These are phyloP conservation scores for Fusarium tanahbumbuense DNA, from an alignment of 2,329 filamentous ascomycete species.

Conservation along the genomic window DNA sequence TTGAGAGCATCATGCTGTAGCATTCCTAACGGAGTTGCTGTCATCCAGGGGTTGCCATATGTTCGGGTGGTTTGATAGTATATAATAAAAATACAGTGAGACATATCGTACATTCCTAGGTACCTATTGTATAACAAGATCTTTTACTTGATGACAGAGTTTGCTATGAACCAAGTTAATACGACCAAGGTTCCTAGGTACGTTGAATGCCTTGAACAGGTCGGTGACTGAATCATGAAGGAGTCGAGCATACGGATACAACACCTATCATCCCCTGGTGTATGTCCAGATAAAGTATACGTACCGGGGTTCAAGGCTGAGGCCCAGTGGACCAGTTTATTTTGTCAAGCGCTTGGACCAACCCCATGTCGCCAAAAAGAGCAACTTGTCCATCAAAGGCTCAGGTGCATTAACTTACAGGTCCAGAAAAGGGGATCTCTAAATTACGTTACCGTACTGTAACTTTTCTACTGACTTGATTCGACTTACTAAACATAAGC, in stretches of 20 bases:
- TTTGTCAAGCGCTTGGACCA: constrained; percentile 49
- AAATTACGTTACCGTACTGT: constrained; percentile 22
- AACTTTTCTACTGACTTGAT: constrained; percentile 7
- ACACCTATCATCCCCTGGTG: not conserved
- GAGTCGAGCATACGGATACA: not conserved
- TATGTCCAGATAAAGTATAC: not conserved
- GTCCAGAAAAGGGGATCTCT: constrained; percentile 49
- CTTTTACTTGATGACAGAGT: not conserved
- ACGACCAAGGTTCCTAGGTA: not conserved
- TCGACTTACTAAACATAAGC: constrained; percentile 37
- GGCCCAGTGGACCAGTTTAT: constrained; percentile 31
- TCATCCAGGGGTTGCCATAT: not conserved
- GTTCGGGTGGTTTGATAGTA: constrained; percentile 1
- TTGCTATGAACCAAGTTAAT: not conserved
- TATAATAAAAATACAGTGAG: not conserved
- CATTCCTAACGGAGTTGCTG: constrained; percentile 11
- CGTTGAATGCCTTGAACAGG: not conserved
- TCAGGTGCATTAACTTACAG: constrained; percentile 42
- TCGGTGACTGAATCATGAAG: not conserved
- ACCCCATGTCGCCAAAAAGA: constrained; percentile 41
- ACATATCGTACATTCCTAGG: not conserved
- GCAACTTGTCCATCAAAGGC: constrained; percentile 46
- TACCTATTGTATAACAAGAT: not conserved
- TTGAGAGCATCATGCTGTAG: not conserved
- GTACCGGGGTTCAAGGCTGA: constrained; percentile 4